Evolutionary conservation across 2,329 filamentous ascomycete genomes (phyloP), one percentile per base, ranked within the genome.

Genomic region (Neonectria ditissima): DNA sequence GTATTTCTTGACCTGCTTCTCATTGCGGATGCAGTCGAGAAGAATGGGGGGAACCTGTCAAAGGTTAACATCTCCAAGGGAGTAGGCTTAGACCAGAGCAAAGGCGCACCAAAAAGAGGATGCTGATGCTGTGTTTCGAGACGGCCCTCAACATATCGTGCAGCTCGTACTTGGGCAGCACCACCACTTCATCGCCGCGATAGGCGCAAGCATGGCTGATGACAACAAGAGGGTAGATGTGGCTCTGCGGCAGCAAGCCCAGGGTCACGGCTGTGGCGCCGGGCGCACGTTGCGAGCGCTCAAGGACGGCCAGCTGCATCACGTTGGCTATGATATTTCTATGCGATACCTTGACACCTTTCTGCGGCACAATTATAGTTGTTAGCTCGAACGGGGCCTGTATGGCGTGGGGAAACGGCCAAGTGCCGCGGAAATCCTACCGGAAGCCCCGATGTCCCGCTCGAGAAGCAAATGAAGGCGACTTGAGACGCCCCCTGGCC

Each of bases 211-310:
- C 77, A 72, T 93, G 91, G 34, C 86, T 88, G 59, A 92, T 87
- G 7, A 93, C 88, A 4, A 95, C 86, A 13, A 96, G 79, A 1
- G 86, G 87, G 73, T 94, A 95, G 65, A 94, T 94, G 74, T 96
- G 92, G 65, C 90, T 93, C 71, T 92, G 86, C 0, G 92, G 92
- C 4, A 94, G 81, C 11, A 94, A 81, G 2, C 91, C 91, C 0
- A 93, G 81, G 4, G 43, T 48, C 2, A 55, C 39, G 14, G 22
- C 44, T 34, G 30, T 24, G 6, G 37, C 26, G 2, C 28, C 24
- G 11, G 18, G n/a, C 11, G 22, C 26, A 3, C 28, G 39, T 4
- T 4, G n/a, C 10, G 45, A 20, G 24, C 37, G 13, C 20, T 55
- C 53, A 13, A 24, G 34, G 2, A 30, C 26, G n/a, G 10, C 10